Conservation (phyloP, 139 green algal genomes). For the Micromonas pusilla region DNA sequence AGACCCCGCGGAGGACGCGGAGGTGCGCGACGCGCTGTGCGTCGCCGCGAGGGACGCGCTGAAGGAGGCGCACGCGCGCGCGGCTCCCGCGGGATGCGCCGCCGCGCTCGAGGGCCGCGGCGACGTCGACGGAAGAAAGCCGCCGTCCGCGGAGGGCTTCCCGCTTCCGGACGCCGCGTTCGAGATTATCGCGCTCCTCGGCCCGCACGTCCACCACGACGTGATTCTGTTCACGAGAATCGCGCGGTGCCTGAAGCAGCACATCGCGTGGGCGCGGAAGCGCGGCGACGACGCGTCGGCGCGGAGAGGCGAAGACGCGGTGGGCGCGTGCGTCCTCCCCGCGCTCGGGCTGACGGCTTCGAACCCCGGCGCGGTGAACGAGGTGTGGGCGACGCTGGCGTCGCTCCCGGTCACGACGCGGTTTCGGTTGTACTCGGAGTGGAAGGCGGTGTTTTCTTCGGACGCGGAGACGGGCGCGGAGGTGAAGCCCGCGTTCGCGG, state of each 20-base stretch:
- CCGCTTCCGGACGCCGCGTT: neutral
- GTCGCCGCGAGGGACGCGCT: neutral
- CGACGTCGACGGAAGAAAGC: neutral
- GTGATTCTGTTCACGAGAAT: neutral
- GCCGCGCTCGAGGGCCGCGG: conserved; percentile 10
- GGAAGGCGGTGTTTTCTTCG: neutral
- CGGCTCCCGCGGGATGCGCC: neutral
- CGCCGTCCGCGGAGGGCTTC: neutral
- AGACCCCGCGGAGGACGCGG: neutral
- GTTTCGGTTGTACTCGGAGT: conserved; percentile 49
- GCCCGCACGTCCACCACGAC: neutral
- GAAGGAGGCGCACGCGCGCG: neutral
- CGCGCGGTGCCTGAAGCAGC: neutral
- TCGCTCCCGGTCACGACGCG: conserved; percentile 54
- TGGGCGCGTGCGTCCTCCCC: conserved; percentile 54
- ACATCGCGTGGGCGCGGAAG: neutral
- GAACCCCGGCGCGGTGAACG: conserved; percentile 44
- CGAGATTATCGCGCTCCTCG: neutral
- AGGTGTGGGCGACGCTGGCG: conserved; percentile 63
- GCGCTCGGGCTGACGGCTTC: conserved; percentile 48
- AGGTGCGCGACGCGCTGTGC: neutral
- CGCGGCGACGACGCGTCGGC: neutral
- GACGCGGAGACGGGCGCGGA: neutral
- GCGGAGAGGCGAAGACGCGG: conserved; percentile 39
- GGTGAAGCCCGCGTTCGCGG: neutral